Conservation (phyloP, 2,329 filamentous ascomycete species). For the Pseudophaeomoniella oleicola region DNA sequence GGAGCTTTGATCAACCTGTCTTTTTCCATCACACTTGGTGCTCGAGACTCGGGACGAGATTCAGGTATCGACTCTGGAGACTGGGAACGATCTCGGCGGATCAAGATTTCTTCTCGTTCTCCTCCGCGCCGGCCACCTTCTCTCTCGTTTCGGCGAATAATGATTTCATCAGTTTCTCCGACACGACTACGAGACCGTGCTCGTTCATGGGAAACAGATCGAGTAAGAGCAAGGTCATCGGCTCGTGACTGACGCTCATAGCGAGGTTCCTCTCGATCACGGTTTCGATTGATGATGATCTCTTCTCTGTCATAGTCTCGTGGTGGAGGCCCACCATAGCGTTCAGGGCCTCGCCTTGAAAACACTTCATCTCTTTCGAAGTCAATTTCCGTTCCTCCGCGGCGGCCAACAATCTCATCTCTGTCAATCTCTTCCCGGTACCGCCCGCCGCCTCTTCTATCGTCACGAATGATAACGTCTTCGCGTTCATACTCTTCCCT, state of each 20-base stretch:
- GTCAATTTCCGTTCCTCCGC: neutral
- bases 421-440: neutral
- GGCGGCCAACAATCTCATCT: neutral
- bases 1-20: constrained; percentile 50
- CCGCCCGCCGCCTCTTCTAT: constrained; percentile 12
- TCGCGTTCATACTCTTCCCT: constrained; percentile 7
- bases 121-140: constrained; percentile 3
- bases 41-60: neutral
- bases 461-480: constrained; percentile 23
- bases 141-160: constrained; percentile 23
- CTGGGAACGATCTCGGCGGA: constrained; percentile 19
- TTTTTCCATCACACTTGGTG: constrained; percentile 7
- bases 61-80: constrained; percentile 3
- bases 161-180: constrained; percentile 22
- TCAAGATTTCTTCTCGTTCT: constrained; percentile 19
- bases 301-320: constrained; percentile 26
- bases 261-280: neutral
- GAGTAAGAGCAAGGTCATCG: constrained; percentile 12
- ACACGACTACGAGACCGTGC: constrained; percentile 13
- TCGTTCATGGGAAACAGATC: constrained; percentile 12
- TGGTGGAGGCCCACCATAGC: constrained; percentile 1
- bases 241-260: constrained; percentile 5
- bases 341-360: neutral
- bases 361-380: constrained; percentile 1
- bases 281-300: constrained; percentile 22